These are phyloP conservation scores for Apiotrichum siamense DNA, from an alignment of 1,284 basidiomycete genomes.

Conservation along the genomic window DNA sequence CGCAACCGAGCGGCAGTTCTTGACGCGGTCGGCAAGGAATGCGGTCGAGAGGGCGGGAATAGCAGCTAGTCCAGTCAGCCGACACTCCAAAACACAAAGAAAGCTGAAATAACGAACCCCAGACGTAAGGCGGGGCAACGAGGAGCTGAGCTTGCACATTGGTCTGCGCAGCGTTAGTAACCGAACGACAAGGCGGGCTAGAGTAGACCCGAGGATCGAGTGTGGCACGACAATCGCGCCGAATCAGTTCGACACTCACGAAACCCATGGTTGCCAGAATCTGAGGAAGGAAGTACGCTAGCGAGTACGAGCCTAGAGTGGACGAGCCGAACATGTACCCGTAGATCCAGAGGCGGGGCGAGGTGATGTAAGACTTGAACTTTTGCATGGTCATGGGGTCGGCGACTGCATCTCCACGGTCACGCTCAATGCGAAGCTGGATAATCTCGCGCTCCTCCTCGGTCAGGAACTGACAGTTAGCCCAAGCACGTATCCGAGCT, in stretches of 20 bases:
- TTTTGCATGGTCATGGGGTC: slow-evolving; percentile 44
- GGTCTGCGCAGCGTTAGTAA: too few relatives aligned
- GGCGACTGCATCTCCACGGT: slow-evolving; percentile 47
- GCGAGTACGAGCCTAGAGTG: slow-evolving; percentile 16
- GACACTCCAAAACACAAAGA: too few relatives aligned
- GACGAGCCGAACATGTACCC: slow-evolving; percentile 44
- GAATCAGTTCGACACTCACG: too few relatives aligned
- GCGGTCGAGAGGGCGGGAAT: slow-evolving; percentile 42
- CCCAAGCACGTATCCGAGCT: slow-evolving; percentile 4
- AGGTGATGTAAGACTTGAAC: slow-evolving; percentile 35
- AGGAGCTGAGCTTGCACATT: slow-evolving; percentile 36
- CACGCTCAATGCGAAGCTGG: slow-evolving; percentile 46
- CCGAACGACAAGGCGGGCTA: too few relatives aligned
- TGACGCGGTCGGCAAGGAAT: slow-evolving; percentile 39
- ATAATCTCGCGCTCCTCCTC: slow-evolving; percentile 44
- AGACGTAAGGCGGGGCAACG: slow-evolving; percentile 46
- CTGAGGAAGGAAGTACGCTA: slow-evolving; percentile 47
- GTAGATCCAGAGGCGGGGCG: slow-evolving; percentile 49
- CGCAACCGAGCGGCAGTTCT: slow-evolving; percentile 2
- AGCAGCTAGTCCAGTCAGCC: too few relatives aligned
- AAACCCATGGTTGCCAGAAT: slow-evolving; percentile 33
- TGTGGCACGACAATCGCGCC: too few relatives aligned
- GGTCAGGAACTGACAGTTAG: slow-evolving; percentile 49
- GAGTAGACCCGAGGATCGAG: too few relatives aligned
- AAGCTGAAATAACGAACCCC: too few relatives aligned